Evolutionary conservation across 331 rosid genomes (phyloP).

Genomic region (Quercus lobata): DNA sequence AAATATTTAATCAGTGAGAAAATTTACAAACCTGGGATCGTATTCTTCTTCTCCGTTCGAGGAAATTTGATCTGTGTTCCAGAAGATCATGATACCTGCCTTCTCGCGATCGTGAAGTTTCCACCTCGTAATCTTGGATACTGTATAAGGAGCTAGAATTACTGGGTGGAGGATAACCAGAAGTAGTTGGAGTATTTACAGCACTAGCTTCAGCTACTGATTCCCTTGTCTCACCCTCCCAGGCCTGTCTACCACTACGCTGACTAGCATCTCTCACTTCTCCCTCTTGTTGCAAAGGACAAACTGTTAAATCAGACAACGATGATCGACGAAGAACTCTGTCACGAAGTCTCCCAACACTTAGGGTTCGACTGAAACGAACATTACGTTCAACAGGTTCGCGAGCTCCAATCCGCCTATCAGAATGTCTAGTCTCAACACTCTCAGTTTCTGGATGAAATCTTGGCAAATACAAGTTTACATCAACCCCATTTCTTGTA

Average conservation of each 20-base stretch:
- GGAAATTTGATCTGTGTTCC: constrained; percentile 91
- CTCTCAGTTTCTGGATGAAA: constrained; percentile 43
- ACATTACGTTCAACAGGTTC: constrained; percentile 91
- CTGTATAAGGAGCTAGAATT: constrained; percentile 57
- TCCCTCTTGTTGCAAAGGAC: constrained; percentile 78
- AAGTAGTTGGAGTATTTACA: constrained; percentile 40
- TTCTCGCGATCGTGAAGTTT: constrained; percentile 73
- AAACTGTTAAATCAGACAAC: constrained; percentile 63
- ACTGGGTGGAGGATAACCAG: constrained; percentile 48
- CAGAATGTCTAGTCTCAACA: constrained; percentile 51
- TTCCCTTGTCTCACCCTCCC: constrained; percentile 44
- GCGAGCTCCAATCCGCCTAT: constrained; percentile 59
- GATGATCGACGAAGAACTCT: constrained; percentile 95
- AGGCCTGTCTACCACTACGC: constrained; percentile 38
- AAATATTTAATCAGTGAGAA: constrained; percentile 3
- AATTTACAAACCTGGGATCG: constrained; percentile 88
- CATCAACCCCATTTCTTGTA: constrained; percentile 34
- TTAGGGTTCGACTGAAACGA: constrained; percentile 88
- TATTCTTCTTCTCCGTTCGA: constrained; percentile 93
- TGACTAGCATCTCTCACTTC: constrained; percentile 55
- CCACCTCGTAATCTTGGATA: constrained; percentile 71
- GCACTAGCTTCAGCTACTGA: constrained; percentile 33
- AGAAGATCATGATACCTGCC: constrained; percentile 86
- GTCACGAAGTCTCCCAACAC: constrained; percentile 99
- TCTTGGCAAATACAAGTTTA: constrained; percentile 49